phyloP scores from a whole-genome alignment of 306 rosid genomes.

The Trichosanthes truncata region DNA sequence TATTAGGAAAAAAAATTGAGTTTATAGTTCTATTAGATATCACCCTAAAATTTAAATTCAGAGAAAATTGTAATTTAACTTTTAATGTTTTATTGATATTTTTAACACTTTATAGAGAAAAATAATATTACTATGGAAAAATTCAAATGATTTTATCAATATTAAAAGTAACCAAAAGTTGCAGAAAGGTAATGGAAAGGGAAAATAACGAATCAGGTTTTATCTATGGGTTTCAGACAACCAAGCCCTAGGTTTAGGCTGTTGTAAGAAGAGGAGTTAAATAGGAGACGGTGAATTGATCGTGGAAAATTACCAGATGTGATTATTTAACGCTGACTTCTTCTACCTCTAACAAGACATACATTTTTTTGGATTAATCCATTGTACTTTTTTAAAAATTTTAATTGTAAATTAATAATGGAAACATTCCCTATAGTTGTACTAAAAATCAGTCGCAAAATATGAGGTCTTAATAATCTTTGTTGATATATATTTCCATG shows the following conservation, averaged over 20 bases:
- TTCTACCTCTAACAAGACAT: neutral
- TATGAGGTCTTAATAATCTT: neutral
- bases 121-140: neutral
- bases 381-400: neutral
- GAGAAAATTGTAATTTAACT: neutral
- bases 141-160: neutral
- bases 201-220: neutral
- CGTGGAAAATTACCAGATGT: neutral
- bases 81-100: too few relatives aligned
- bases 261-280: neutral
- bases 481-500: neutral
- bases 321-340: neutral
- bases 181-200: neutral
- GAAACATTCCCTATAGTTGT: neutral
- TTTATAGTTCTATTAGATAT: too few relatives aligned
- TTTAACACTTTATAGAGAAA: neutral
- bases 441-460: neutral
- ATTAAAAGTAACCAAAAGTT: neutral
- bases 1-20: too few relatives aligned
- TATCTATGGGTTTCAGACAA: neutral
- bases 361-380: neutral
- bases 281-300: neutral
- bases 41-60: too few relatives aligned
- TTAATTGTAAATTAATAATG: neutral
- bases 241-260: neutral